phyloP scores from a whole-genome alignment of 805 yeast genomes.

The Candida quercuum region DNA sequence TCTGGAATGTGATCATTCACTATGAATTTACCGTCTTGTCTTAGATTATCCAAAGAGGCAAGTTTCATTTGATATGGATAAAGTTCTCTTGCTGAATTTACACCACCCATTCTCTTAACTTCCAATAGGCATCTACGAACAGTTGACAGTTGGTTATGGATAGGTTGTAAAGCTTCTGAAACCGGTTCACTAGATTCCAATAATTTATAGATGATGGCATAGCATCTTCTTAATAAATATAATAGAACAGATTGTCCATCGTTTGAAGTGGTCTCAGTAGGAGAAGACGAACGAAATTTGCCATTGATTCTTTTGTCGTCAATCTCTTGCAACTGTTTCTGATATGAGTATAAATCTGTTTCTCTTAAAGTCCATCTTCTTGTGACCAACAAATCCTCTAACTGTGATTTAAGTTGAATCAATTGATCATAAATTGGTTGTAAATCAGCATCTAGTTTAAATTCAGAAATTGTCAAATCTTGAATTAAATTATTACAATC shows the following conservation, averaged over 20 bases:
- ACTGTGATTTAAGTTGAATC: slow-evolving; percentile 58
- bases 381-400: slow-evolving; percentile 82
- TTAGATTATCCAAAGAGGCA: slow-evolving; percentile 79
- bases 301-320: slow-evolving; percentile 69
- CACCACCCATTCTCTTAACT: slow-evolving; percentile 88
- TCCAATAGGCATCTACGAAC: slow-evolving; percentile 87
- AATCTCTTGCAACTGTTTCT: slow-evolving; percentile 63
- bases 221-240: slow-evolving; percentile 83
- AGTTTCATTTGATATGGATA: slow-evolving; percentile 95
- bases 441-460: slow-evolving; percentile 44
- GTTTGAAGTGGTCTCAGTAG: not conserved
- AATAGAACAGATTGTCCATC: slow-evolving; percentile 56
- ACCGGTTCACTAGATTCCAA: slow-evolving; percentile 94
- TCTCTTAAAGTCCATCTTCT: slow-evolving; percentile 97
- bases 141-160: slow-evolving; percentile 90
- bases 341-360: slow-evolving; percentile 85
- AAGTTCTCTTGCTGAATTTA: slow-evolving; percentile 79
- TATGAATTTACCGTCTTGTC: slow-evolving; percentile 88
- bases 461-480: slow-evolving; percentile 50
- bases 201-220: slow-evolving; percentile 83
- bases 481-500: slow-evolving; percentile 73
- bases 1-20: slow-evolving; percentile 90
- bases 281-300: slow-evolving; percentile 31
- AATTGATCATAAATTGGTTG: slow-evolving; percentile 59
- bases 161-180: slow-evolving; percentile 85